Evolutionary conservation across 2,329 filamentous ascomycete species (phyloP), one percentile per base, ranked within the genome.

Genomic region (Byssochlamys sp.): DNA sequence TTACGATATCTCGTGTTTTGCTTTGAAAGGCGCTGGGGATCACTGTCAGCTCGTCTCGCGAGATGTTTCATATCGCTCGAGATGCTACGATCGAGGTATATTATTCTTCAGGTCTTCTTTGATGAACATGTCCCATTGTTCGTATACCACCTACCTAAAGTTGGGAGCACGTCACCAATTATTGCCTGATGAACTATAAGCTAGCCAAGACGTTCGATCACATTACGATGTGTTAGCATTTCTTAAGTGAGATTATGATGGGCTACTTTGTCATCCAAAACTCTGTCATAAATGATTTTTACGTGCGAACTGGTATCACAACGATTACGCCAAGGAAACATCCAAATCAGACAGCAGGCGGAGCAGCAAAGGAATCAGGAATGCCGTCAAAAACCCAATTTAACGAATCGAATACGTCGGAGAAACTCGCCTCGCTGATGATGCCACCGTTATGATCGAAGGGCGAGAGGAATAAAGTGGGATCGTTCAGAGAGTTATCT

Each of bases 311-410:
- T 45, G 39, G 39, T 45, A 45, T 45, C 39, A 45, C n/a, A 19
- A 45, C 5, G 9, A 9, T 19, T 45, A 45, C 19, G 19, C 2
- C n/a, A 45, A 19, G 19, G 19, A 45, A 24, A n/a, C n/a, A 4
- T 7, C n/a, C n/a, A 45, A 5, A 45, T 45, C 39, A 45, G 7
- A 45, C 39, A 45, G 39, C 39, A 19, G 69, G 67, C 9, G 71
- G 70, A n/a, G 68, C 71, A 48, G 69, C 68, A 58, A 74, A 72
- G 10, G 69, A 89, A 69, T 91, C 88, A 57, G 92, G 79, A 45
- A 91, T 81, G 14, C 89, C 89, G 69, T 96, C 91, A 64, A 96
- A 79, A 77, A 95, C 91, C 91, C 91, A 96, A 69, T 91, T 89
- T 63, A 95, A 82, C 0, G 91, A 89, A 72, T 95, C 90, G 69